Base-by-base conservation (phyloP, 2,329 filamentous ascomycete species). In the Fusarium oligoseptatum region DNA sequence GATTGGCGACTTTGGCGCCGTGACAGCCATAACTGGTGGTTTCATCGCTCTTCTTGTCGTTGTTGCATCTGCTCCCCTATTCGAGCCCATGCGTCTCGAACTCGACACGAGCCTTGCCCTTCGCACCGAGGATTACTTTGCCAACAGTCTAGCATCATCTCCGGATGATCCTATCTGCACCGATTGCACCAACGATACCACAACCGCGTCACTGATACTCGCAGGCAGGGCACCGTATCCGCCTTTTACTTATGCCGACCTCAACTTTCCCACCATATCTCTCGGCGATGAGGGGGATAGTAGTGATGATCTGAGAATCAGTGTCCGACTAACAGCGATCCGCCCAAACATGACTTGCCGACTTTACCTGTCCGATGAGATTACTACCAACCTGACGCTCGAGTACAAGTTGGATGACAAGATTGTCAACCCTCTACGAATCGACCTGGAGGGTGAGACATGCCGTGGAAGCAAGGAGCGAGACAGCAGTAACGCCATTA, bases 221-320 rank as follows among this genome's bases (percentile, higher is more conserved):
- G 73, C 78, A 0, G 80, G 76, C 4, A 82, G 83, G 48, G 70
- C 82, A 0, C 77, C 81, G 0, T 85, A 82, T 24, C 83, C 84
- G 0, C 57, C 62, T 0, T 85, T 83, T 52, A 85, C 84, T 0
- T 84, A 80, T 67, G 79, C 81, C 14, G 68, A 79, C 64, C 75
- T 78, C 41, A 78, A 76, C 37, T 73, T 83, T 27, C 81, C 80
- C 7, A 68, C 67, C 2, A 36, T 82, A 4, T 62, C 65, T 11
- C 15, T 79, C 20, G 68, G 68, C 15, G 75, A 78, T 29, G 43
- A 67, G 34, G 45, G 66, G 27, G 14, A 55, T 6, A 39, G 50
- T 4, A 48, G 48, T 1, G 58, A 71, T 9, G 62, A 72, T n/a
- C 45, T 73, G 17, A 74, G 58, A 24, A 70, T 82, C 6, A 73